These are phyloP conservation scores for Fusarium mexicanum DNA, from an alignment of 2,329 filamentous ascomycete genomes.

Conservation along the genomic window DNA sequence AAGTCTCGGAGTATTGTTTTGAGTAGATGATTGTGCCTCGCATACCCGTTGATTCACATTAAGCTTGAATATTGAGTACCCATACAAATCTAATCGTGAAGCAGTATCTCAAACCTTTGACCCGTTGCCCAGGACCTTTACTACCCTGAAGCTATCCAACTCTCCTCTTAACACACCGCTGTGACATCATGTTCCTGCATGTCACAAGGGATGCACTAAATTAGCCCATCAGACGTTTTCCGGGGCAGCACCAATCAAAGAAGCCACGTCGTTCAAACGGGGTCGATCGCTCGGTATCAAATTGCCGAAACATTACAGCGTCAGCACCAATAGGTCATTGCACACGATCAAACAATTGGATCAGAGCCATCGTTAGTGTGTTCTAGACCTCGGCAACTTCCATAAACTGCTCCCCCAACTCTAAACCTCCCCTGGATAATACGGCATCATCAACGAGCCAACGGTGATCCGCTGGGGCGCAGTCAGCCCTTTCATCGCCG, in stretches of 20 bases:
- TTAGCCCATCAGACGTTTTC: neutral
- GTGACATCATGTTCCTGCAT: slow-evolving; percentile 4
- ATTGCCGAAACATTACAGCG: neutral
- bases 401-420: neutral
- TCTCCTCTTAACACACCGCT: neutral
- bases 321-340: neutral
- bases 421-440: neutral
- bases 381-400: neutral
- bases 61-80: neutral
- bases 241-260: neutral
- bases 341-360: neutral
- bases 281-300: neutral
- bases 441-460: neutral
- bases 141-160: neutral
- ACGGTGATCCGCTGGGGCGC: neutral
- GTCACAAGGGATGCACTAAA: neutral
- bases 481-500: neutral
- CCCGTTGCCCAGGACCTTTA: neutral
- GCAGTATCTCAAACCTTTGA: neutral
- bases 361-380: neutral
- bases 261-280: neutral
- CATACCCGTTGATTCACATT: neutral
- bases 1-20: neutral
- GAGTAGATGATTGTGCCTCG: neutral
- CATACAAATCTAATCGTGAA: neutral